Evolutionary conservation across 2,329 filamentous ascomycete species (phyloP).

Genomic region (Grosmannia clavigera): DNA sequence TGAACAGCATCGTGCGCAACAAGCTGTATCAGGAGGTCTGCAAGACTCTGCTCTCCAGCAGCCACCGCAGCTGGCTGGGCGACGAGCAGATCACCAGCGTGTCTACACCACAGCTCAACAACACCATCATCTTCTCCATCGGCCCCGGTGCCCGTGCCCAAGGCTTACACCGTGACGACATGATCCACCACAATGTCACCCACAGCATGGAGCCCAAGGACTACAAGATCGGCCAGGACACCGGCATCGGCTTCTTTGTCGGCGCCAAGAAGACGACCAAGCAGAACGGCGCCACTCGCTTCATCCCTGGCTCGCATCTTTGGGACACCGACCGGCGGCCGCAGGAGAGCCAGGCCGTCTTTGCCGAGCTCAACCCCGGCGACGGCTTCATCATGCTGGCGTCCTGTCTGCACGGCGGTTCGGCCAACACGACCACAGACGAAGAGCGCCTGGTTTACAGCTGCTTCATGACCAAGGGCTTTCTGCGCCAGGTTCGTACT

Average conservation of each 20-base stretch:
- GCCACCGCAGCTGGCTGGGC: not conserved
- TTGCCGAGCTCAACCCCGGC: constrained; percentile 14
- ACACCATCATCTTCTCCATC: constrained; percentile 18
- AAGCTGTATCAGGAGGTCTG: not conserved
- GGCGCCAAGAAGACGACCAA: constrained; percentile 18
- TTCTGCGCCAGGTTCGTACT: constrained; percentile 2
- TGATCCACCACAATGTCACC: constrained; percentile 15
- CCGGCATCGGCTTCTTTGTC: constrained; percentile 21
- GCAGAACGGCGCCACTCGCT: constrained; percentile 23
- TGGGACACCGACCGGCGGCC: constrained; percentile 16
- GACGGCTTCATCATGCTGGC: constrained; percentile 15
- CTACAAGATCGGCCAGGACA: constrained; percentile 14
- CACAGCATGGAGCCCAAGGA: not conserved
- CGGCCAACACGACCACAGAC: constrained; percentile 15
- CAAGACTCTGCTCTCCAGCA: not conserved
- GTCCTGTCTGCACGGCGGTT: constrained; percentile 16
- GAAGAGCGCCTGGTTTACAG: constrained; percentile 6
- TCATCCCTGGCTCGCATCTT: constrained; percentile 25
- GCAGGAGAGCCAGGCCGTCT: constrained; percentile 6
- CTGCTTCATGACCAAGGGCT: constrained; percentile 5
- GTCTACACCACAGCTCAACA: constrained; percentile 16
- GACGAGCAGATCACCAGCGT: not conserved
- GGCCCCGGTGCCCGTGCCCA: constrained; percentile 12
- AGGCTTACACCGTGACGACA: constrained; percentile 17
- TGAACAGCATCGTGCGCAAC: constrained; percentile 1